Evolutionary conservation across 768 basidiomycete genomes (phyloP), one percentile per base, ranked within the genome.

Genomic region (Agrocybe pediades): DNA sequence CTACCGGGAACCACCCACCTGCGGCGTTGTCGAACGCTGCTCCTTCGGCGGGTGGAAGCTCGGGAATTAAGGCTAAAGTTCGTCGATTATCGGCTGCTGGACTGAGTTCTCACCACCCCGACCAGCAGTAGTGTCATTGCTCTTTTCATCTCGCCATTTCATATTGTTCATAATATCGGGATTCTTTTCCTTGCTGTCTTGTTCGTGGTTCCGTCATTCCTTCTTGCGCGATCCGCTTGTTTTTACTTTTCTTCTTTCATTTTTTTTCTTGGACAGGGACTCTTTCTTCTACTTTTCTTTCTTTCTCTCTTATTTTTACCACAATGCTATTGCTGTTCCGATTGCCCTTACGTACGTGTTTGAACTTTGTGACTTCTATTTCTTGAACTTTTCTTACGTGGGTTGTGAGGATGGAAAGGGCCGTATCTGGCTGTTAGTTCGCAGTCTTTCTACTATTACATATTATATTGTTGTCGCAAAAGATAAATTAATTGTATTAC

Each of bases 181-280:
- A 30, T 30, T 36, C 33, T 13, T 3, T 13, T 36, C 33, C 4
- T 36, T 36, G 4, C 11, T n/a, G 5, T 13, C 33, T 23, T 23
- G 24, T n/a, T 41, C 39, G 19, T 49, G 27, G 33, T 39, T 26
- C 40, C 15, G 17, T 19, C n/a, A 30, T 19, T 16, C 6, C 13
- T 33, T 30, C 20, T 24, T 49, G 16, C 20, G 6, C 27, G 6
- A 16, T 23, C 9, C 16, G 39, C 30, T 19, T 46, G 7, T 46
- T 20, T 23, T 33, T 27, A 9, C 19, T 40, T 41, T 29, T n/a
- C 16, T 40, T 51, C 16, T 3, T 41, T n/a, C n/a, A n/a, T n/a
- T n/a, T n/a, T 41, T 27, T 41, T 49, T 48, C 26, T 53, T 49
- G 51, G 51, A 57, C 56, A 49, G 56, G 56, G 56, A 57, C 52